Evolutionary conservation across 306 rosid species (phyloP), one percentile per base, ranked within the genome.

Genomic region (Quercus bicolor): DNA sequence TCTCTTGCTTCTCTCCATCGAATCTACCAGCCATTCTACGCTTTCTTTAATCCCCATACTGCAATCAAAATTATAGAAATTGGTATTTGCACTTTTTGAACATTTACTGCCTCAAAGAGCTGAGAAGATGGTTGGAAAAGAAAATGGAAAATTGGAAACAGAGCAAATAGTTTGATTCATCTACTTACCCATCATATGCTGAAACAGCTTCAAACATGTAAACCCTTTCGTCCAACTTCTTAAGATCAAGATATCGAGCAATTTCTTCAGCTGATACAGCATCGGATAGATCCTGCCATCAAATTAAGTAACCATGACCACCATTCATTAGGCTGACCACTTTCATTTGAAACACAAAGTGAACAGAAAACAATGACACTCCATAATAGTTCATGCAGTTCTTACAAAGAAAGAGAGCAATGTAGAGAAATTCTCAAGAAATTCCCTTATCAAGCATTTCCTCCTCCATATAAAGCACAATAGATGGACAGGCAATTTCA

Each of bases 1-100:
- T 88, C 99, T 93, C 91, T 91, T 96, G 89, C 99, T 96, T 84
- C 96, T 89, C 82, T 88, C 98, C 99, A 96, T 96, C 69, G 87
- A 91, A 80, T 91, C 94, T 84, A 93, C 99, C 86, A 96, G 77
- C 98, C 99, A 93, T 80, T 96, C 98, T 71, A 92, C 91, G 54
- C 97, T 82, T 77, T 83, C 94, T 81, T 93, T 96, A 57, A 96
- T 88, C 55, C 99, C 99, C 88, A 89, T 76, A 86, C 99, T 93
- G 96, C 77, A 74, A 80, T 76, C 78, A 72, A 64, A 48, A 64
- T 78, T 77, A 71, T 64, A 75, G 24, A 76, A n/a, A 68, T 34
- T 68, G 52, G 5, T 8, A 21, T 33, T 68, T 8, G 15, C 11
- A 9, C 6, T 68, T 37, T 34, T 15, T 64, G 6, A 33, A 68